Percentiles rank a stretch among this genome's conserved stretches.
These are phyloP conservation scores for Tetrapisispora arboricola DNA, from an alignment of 805 yeast genomes.

Conservation along the genomic window DNA sequence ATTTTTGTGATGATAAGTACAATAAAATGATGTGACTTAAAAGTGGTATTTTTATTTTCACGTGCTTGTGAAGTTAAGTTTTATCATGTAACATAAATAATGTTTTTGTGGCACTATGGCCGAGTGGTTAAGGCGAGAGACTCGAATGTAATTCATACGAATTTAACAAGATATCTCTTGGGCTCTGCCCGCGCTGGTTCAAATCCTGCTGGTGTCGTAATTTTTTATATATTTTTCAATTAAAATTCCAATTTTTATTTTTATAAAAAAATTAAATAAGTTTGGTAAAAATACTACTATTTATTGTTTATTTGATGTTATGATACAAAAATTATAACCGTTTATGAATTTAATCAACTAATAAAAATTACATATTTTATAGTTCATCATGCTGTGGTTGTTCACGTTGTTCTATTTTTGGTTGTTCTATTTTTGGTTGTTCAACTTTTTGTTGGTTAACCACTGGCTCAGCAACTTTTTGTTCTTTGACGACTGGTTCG, in stretches of 20 bases:
- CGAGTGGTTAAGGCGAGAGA: conserved; percentile 73
- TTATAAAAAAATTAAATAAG: too few species aligned
- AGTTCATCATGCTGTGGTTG: conserved; percentile 1
- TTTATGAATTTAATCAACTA: not conserved
- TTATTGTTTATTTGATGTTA: not conserved
- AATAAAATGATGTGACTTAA: too few species aligned
- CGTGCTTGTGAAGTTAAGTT: not conserved
- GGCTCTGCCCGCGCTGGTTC: conserved; percentile 76
- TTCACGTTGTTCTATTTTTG: not conserved
- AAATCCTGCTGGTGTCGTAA: conserved; percentile 66
- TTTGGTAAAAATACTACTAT: too few species aligned
- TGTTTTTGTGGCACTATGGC: conserved; percentile 42
- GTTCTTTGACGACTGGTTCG: not conserved
- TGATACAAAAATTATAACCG: not conserved
- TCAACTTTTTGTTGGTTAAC: not conserved
- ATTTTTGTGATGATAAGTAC: too few species aligned
- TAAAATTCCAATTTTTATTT: too few species aligned
- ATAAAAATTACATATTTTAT: not conserved
- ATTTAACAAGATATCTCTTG: conserved; percentile 37
- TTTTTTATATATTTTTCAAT: conserved; percentile 28
- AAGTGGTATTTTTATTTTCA: too few species aligned
- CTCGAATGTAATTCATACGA: conserved; percentile 39
- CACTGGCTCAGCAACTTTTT: not conserved
- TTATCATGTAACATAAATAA: not conserved
- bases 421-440: conserved; percentile 2